A percentile compares a stretch with the other conserved stretches of the same genome.
Conservation (phyloP, 2,329 filamentous ascomycete species). For the Myrmaecium sp. region DNA sequence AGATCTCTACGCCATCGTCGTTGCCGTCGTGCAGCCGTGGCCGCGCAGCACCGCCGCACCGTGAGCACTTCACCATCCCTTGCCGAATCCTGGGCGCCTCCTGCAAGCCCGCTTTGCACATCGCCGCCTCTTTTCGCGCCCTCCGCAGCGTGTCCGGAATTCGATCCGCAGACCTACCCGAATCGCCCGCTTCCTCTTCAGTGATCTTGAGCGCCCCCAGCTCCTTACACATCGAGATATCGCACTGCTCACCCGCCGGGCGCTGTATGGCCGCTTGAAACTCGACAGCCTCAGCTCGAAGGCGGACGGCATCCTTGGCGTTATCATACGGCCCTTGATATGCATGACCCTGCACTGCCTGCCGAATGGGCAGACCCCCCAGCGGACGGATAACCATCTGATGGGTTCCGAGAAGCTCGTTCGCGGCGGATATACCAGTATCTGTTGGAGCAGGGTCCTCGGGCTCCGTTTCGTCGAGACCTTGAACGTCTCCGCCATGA, state of each 20-base stretch:
- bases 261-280: slow-evolving; percentile 16
- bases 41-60: slow-evolving; percentile 17
- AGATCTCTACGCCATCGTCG: slow-evolving; percentile 1
- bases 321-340: slow-evolving; percentile 24
- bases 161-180: slow-evolving; percentile 21
- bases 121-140: slow-evolving; percentile 9
- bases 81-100: slow-evolving; percentile 5
- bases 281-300: slow-evolving; percentile 12
- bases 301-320: slow-evolving; percentile 10
- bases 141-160: slow-evolving; percentile 22
- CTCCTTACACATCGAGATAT: slow-evolving; percentile 13
- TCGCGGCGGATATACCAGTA: slow-evolving; percentile 12
- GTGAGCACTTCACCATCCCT: slow-evolving; percentile 16
- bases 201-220: slow-evolving; percentile 14
- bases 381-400: slow-evolving; percentile 21
- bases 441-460: too few species aligned
- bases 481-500: background rate
- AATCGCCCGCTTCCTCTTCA: slow-evolving; percentile 22
- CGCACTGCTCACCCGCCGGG: slow-evolving; percentile 9
- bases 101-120: slow-evolving; percentile 2
- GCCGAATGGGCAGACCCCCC: slow-evolving; percentile 25
- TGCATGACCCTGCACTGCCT: slow-evolving; percentile 27
- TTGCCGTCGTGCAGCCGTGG: slow-evolving; percentile 5
- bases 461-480: background rate
- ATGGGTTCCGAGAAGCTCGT: slow-evolving; percentile 13